Conservation (phyloP, 169 alveolate genomes). For the Cryptosporidium meleagridis region DNA sequence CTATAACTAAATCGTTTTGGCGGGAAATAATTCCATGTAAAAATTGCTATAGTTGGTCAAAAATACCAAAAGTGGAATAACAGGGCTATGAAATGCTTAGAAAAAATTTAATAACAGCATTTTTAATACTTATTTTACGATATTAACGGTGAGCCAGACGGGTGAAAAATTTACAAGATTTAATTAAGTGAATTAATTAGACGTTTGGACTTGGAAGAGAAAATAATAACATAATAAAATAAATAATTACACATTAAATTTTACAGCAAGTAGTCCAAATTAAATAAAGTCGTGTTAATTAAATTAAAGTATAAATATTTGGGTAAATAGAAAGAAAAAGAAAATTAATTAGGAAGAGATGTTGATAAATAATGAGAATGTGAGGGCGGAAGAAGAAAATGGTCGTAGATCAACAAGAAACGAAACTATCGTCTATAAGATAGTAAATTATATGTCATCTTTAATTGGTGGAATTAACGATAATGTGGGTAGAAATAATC, state of each 20-base stretch:
- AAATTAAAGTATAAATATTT: neutral
- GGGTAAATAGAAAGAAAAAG: neutral
- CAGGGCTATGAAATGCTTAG: neutral
- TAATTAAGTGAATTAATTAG: neutral
- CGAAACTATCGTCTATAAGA: constrained; percentile 44
- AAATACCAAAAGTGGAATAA: neutral
- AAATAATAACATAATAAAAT: neutral
- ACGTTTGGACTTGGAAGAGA: constrained; percentile 10
- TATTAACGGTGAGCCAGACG: constrained; percentile 5
- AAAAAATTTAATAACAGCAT: neutral
- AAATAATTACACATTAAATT: neutral
- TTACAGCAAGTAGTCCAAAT: neutral
- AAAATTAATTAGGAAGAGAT: neutral
- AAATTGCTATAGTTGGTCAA: neutral
- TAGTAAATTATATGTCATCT: constrained; percentile 66
- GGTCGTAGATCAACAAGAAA: neutral
- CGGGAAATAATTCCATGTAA: constrained; percentile 10
- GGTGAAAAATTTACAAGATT: constrained; percentile 4
- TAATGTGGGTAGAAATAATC: constrained; percentile 45
- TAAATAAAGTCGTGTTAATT: neutral
- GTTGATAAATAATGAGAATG: constrained; percentile 52
- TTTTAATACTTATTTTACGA: neutral
- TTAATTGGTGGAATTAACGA: constrained; percentile 61
- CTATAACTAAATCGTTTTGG: neutral
- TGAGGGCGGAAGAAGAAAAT: constrained; percentile 22